Evolutionary conservation across 306 rosid genomes (phyloP), one percentile per base, ranked within the genome.

Genomic region (Dryas alaskensis): DNA sequence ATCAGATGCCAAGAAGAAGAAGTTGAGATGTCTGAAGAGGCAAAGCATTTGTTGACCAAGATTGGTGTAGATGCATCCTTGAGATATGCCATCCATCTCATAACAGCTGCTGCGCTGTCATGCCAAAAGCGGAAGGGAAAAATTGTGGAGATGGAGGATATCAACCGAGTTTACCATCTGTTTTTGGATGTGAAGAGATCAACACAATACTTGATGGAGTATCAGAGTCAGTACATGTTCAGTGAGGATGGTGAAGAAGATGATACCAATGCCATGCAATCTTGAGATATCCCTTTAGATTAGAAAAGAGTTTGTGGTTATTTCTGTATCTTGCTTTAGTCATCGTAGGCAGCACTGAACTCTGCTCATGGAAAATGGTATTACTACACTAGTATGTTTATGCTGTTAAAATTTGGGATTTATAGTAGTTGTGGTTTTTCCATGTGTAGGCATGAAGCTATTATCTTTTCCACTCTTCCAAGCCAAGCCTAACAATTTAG

Each of bases 1-100:
- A 95, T 95, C 81, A 91, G 97, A 75, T 84, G 85, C 84, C 93
- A 89, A 75, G 99, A 94, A 85, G 98, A 94, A 84, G 99, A 94
- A 16, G 92, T 92, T 54, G 98, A 94, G 69, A 92, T 92, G 99
- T 81, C 90, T 16, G 98, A 95, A 67, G 92, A 85, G 49, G 99
- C 98, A 47, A 92, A 84, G 84, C 77, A 68, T 43, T 79, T 95
- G 78, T 73, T 95, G 84, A 95, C 99, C 67, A 95, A 91, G 79
- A 95, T 92, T 74, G 99, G 97, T 8, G 93, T 86, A 8, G 98
- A 95, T 78, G 85, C 99, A 73, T 92, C 99, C 10, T 79, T 95
- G 78, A 87, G 99, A 77, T 95, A 95, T 82, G 95, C 99, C 43
- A 95, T 95, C 67, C 94, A 95, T 85, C 90, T 94, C 73, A 94